Conservation (phyloP, 257 asterid genomes). For the Solanum habrochaites region DNA sequence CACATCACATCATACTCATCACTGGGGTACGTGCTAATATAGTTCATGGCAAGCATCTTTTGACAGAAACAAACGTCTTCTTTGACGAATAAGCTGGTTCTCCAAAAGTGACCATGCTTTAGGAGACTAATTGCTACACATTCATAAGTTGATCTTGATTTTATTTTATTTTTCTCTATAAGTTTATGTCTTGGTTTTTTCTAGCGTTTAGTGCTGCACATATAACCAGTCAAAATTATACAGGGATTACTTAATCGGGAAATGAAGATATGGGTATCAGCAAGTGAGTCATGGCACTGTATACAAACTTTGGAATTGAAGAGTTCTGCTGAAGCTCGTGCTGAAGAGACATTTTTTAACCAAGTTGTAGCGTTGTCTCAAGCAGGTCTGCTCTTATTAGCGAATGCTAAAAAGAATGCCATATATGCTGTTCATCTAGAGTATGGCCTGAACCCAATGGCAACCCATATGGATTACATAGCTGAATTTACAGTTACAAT, state of each 20-base stretch:
- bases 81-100: background rate
- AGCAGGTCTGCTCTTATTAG: constrained; percentile 65
- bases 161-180: background rate
- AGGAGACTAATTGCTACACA: background rate
- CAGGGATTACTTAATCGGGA: constrained; percentile 95
- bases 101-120: background rate
- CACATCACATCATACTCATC: constrained; percentile 87
- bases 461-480: constrained; percentile 77
- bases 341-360: constrained; percentile 83
- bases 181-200: background rate
- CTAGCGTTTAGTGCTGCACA: background rate
- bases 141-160: background rate
- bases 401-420: constrained; percentile 91
- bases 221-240: background rate
- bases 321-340: constrained; percentile 48
- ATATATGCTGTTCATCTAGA: constrained; percentile 91
- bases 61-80: background rate
- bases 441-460: constrained; percentile 72
- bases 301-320: constrained; percentile 70
- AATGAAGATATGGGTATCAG: constrained; percentile 79
- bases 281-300: constrained; percentile 87
- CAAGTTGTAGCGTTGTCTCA: constrained; percentile 90
- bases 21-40: constrained; percentile 67
- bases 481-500: constrained; percentile 90
- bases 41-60: background rate